Evolutionary conservation across 148 eudicot species (phyloP), one percentile per base, ranked within the genome.

Genomic region (Hydrangea macrophylla): DNA sequence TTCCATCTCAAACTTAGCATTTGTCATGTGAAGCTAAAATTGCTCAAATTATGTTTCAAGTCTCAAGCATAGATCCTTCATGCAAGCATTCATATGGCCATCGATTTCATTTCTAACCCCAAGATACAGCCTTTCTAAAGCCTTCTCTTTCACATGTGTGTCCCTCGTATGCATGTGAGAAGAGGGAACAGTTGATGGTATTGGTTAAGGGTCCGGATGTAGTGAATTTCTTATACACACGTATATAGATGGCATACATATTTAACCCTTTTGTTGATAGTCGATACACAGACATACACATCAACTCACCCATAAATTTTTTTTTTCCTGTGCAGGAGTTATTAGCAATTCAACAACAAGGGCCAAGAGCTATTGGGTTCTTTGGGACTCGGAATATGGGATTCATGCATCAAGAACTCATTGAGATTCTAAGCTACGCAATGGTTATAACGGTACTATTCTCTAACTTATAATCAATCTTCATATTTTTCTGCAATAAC

Each of bases 321-420:
- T 20, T 33, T 9, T n/a, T 25, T 35, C 30, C 72, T 74, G 70
- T 61, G 42, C 77, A 94, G 97, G 97, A 91, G 77, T 75, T 94
- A 71, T 79, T 94, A 67, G 99, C 99, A 71, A 94, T 94, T 72
- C 99, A 94, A 75, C 99, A 90, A 75, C 91, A 91, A 85, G 99
- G 99, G 39, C 99, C 99, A 69, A 83, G 99, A 70, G 62, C 81
- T 70, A 94, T 94, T 75, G 99, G 99, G 42, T 94, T 94, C 71
- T 94, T 94, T 42, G 99, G 99, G 70, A 94, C 99, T 37, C 78
- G 99, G 65, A 94, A 94, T 82, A 94, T 94, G 99, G 99, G 96
- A 60, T 94, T 94, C 78, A 91, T 91, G 99, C 99, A 94, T 81
- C 99, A 94, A 79, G 91, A 94, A 84, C 97, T 94, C 26, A 94